Evolutionary conservation across 2,329 filamentous ascomycete genomes (phyloP).

Genomic region (Thielaviopsis populi): DNA sequence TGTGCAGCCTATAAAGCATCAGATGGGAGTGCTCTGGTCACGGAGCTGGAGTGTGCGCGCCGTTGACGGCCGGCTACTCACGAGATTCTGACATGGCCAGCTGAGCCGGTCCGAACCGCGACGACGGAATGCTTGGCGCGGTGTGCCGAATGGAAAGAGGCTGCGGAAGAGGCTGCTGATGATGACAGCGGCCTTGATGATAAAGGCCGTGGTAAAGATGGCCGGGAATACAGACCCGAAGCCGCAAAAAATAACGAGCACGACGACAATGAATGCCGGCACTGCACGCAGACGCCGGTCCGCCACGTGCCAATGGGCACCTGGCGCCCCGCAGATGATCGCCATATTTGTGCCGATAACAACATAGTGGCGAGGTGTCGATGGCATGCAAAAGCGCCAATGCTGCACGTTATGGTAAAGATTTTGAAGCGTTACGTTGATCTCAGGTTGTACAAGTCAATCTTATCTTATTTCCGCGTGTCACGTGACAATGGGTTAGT

Average conservation of each 20-base stretch:
- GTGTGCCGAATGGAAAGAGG: neutral
- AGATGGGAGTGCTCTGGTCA: neutral
- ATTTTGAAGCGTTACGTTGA: neutral
- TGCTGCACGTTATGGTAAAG: neutral
- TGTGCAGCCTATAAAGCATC: slow-evolving; percentile 31
- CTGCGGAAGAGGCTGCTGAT: neutral
- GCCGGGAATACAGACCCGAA: neutral
- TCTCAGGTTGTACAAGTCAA: neutral
- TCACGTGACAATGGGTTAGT: neutral
- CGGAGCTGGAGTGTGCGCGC: neutral
- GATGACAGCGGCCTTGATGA: neutral
- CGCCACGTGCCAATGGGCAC: neutral
- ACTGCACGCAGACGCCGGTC: neutral
- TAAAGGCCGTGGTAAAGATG: neutral
- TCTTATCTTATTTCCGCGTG: neutral
- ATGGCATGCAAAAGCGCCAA: neutral
- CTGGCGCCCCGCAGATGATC: neutral
- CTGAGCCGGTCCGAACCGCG: slow-evolving; percentile 33
- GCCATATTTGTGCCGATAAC: neutral
- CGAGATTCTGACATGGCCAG: slow-evolving; percentile 37
- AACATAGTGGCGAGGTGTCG: neutral
- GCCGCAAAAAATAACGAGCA: neutral
- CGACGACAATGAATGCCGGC: neutral
- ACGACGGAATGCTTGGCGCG: slow-evolving; percentile 19
- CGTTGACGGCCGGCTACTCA: slow-evolving; percentile 22